Evolutionary conservation across 306 rosid species (phyloP).

Genomic region (Arachis stenosperma): DNA sequence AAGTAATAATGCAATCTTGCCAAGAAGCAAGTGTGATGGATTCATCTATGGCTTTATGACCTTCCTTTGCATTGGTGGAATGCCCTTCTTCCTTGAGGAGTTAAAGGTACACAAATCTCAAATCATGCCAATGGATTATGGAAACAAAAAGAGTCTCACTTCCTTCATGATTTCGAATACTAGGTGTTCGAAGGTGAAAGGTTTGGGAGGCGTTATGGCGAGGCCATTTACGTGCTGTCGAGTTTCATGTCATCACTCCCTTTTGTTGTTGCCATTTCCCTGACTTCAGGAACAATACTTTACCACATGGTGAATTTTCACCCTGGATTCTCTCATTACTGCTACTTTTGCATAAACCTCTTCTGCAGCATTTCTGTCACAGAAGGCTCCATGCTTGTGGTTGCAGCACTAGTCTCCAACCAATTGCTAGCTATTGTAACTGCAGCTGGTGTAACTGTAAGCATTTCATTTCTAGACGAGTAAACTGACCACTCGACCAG

Average conservation of each 20-base stretch:
- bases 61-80: slow-evolving; percentile 69
- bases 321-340: slow-evolving; percentile 44
- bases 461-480: slow-evolving; percentile 12
- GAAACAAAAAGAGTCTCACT: too few relatives aligned
- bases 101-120: slow-evolving; percentile 56
- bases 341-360: slow-evolving; percentile 53
- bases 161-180: neutral
- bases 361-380: slow-evolving; percentile 48
- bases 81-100: slow-evolving; percentile 85
- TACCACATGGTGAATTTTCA: slow-evolving; percentile 59
- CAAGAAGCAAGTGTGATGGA: slow-evolving; percentile 63
- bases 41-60: slow-evolving; percentile 77
- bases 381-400: slow-evolving; percentile 43
- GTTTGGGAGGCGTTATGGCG: slow-evolving; percentile 53
- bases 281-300: slow-evolving; percentile 51
- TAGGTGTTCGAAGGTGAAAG: slow-evolving; percentile 58
- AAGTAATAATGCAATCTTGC: slow-evolving; percentile 50
- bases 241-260: slow-evolving; percentile 53
- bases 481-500: too few relatives aligned
- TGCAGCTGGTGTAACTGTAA: slow-evolving; percentile 49
- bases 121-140: too few relatives aligned
- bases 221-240: slow-evolving; percentile 54
- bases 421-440: slow-evolving; percentile 46
- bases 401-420: slow-evolving; percentile 51
- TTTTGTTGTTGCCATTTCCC: slow-evolving; percentile 42